A percentile compares a stretch with the other conserved stretches of the same genome.
phyloP scores from a whole-genome alignment of 2,329 filamentous ascomycete species.

The Graphiopsis chlorocephala region DNA sequence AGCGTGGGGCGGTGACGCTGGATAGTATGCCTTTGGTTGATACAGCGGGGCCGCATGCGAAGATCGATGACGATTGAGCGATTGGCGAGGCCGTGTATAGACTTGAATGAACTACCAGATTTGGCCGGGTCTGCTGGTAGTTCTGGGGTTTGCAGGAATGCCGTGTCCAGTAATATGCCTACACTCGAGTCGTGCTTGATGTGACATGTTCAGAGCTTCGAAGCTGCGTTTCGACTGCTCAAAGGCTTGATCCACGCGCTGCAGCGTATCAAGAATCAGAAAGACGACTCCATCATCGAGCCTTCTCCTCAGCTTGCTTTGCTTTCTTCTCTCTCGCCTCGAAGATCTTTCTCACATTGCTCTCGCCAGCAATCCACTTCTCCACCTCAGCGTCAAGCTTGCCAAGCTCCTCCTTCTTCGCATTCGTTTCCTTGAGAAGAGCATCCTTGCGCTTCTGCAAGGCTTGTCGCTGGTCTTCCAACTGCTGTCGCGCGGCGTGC shows the following conservation, averaged over 20 bases:
- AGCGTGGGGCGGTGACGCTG: constrained; percentile 8
- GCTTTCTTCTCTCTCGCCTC: constrained; percentile 28
- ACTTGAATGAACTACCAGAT: no score
- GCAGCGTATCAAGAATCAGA: no score
- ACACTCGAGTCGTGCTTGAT: not conserved
- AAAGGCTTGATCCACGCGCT: no score
- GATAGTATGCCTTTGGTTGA: constrained; percentile 16
- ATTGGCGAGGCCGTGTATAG: not conserved
- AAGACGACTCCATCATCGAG: not conserved
- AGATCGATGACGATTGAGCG: constrained; percentile 19
- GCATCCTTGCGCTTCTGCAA: constrained; percentile 63
- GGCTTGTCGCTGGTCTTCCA: constrained; percentile 77
- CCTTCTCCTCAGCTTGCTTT: constrained; percentile 15
- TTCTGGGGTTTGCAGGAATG: not conserved
- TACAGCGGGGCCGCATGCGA: constrained; percentile 11
- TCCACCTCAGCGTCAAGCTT: constrained; percentile 90
- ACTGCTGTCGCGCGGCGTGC: constrained; percentile 73
- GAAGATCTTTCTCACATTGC: constrained; percentile 28
- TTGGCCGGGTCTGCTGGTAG: not conserved
- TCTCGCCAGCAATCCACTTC: constrained; percentile 34
- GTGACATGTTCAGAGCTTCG: no score
- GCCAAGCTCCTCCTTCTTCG: constrained; percentile 86
- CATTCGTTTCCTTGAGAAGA: constrained; percentile 76
- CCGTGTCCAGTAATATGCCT: no score
- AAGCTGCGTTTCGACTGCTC: no score